Base-by-base conservation (phyloP, 768 basidiomycete species). In the Boletus reticuloceps region DNA sequence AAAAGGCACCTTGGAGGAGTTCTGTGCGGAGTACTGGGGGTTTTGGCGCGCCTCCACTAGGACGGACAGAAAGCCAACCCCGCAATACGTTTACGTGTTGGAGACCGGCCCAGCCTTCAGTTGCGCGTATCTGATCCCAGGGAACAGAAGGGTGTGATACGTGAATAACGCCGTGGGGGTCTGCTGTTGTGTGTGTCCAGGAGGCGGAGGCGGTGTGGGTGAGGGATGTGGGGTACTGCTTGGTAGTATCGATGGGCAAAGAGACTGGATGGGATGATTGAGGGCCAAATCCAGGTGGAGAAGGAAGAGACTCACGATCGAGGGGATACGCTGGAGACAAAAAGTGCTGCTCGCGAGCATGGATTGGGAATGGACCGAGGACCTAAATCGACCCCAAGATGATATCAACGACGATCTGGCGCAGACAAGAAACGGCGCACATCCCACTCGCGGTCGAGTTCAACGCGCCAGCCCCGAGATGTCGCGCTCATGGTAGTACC, bases 41-140 rank as follows among this genome's bases (percentile, higher is more conserved):
- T 25, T 63, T 42, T 13, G 56, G 46, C 20, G 42, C 20, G 27
- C 55, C 45, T n/a, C 1, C 42, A 50, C 25, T 3, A 40, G 85
- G 83, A 47, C 76, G 70, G 17, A 94, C 56, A 2, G 79, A 85
- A 6, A 94, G 54, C 11, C 78, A 80, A 0, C 88, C 81, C 36
- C 81, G 84, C 17, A 94, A 76, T 31, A 93, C 72, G 9, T 81
- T 78, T 62, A 92, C 84, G 62, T 92, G 89, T 69, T 96, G 93
- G 17, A 94, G 72, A 20, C 82, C 86, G 22, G 91, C 87, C 93
- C 93, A 94, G 13, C 93, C 93, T 70, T 92, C 88, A 3, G 86
- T 85, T 25, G 79, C 75, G 13, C 91, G 84, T 51, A 94, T 76
- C 47, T 79, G 75, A 31, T 79, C 69, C 93, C 67, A 82, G 81